Base-by-base conservation (phyloP, 129 eudicot species). In the Gnaphalium uliginosum region DNA sequence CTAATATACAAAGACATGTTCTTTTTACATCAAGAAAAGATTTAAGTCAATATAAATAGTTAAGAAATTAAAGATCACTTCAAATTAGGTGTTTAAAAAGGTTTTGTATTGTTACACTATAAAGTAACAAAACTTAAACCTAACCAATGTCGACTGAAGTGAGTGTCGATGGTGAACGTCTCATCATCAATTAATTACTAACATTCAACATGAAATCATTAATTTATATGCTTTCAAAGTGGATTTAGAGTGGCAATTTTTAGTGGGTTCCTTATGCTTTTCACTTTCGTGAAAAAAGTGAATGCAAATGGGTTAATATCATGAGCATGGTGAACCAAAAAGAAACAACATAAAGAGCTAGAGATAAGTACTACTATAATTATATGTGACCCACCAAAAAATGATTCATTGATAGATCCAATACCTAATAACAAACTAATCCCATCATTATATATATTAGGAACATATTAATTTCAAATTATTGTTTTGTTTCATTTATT, bases 341-440 rank as follows among this genome's bases (percentile, higher is more conserved):
- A 79, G 82, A 79, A 63, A 79, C 78, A 79, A 71, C 78, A 79
- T 24, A 79, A 79, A 72, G 77, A 72, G 61, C 73, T 79, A 72
- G 83, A 79, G 83, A 79, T 79, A 72, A 79, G 83, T 79, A 79
- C 83, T 35, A 64, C 74, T 63, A 73, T 66, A 8, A 72, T 43
- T 22, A 17, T 22, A 17, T 43, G 43, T 48, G 69, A 69, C 75
- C 81, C 62, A 58, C 69, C 26, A 27, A 10, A 13, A 57, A 78
- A 70, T 46, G 22, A 78, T 48, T 10, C 68, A 30, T 76, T 53
- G 13, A 46, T 37, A 25, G 30, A 0, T 56, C 64, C 29, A 61
- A 61, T 61, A 22, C 57, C 41, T 65, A 18, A 73, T 22, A 13
- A n/a, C n/a, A 65, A 75, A 29, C n/a, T 23, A 48, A 68, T 56